phyloP scores from a whole-genome alignment of 2,329 filamentous ascomycete genomes.

The Exophiala sideris region DNA sequence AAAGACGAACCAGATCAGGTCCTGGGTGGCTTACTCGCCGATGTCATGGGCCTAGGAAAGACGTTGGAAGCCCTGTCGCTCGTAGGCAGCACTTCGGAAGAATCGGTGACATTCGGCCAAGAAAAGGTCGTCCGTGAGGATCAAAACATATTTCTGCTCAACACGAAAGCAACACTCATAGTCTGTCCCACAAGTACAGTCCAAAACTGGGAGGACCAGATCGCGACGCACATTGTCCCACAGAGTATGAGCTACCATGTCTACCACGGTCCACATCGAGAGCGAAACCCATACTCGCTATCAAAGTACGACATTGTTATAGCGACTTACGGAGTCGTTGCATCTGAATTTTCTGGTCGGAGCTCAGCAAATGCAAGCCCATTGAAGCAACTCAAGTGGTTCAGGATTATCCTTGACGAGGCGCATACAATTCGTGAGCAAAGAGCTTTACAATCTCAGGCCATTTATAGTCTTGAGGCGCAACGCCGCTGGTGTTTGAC shows the following conservation, averaged over 20 bases:
- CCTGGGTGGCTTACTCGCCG: constrained; percentile 70
- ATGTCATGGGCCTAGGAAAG: constrained; percentile 89
- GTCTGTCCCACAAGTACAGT: constrained; percentile 88
- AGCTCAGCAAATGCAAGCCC: constrained; percentile 49
- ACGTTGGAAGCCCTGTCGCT: constrained; percentile 82
- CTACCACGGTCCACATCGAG: constrained; percentile 79
- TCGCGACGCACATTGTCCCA: constrained; percentile 71
- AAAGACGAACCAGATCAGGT: constrained; percentile 61
- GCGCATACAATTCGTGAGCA: constrained; percentile 92
- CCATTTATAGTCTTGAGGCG: constrained; percentile 74
- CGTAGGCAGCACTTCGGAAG: constrained; percentile 61
- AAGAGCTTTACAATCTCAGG: constrained; percentile 75
- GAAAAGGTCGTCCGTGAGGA: constrained; percentile 34
- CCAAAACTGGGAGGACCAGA: constrained; percentile 91
- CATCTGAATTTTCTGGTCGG: constrained; percentile 69
- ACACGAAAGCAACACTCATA: constrained; percentile 76
- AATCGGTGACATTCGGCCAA: constrained; percentile 61
- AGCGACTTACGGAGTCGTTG: constrained; percentile 86
- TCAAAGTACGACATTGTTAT: constrained; percentile 78
- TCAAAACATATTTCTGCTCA: constrained; percentile 51
- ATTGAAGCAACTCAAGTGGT: constrained; percentile 79
- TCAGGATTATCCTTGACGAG: constrained; percentile 89
- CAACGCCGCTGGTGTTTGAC: constrained; percentile 94
- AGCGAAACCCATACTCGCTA: constrained; percentile 65
- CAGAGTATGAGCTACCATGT: constrained; percentile 68